Evolutionary conservation across 805 yeast species (phyloP).

Genomic region (Yarrowia sp.): DNA sequence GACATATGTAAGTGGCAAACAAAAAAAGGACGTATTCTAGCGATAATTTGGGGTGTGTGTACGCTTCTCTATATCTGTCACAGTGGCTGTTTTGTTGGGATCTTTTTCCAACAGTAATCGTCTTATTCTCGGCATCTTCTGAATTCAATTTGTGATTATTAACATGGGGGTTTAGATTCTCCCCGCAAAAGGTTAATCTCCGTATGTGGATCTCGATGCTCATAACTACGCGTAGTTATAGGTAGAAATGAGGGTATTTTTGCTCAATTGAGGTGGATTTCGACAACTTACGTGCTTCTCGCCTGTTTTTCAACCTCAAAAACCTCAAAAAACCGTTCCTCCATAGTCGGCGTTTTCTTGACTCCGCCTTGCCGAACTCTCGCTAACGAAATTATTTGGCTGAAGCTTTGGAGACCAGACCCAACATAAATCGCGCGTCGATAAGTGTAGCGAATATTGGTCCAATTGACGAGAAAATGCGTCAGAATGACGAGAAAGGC

Average conservation of each 20-base stretch:
- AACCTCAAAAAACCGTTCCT: too few species aligned
- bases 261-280: too few species aligned
- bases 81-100: too few species aligned
- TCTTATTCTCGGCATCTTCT: not conserved
- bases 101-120: not conserved
- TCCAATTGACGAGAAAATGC: not conserved
- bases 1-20: too few species aligned
- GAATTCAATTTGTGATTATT: not conserved
- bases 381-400: not conserved
- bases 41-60: too few species aligned
- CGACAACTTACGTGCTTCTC: too few species aligned
- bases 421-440: not conserved
- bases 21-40: too few species aligned
- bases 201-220: not conserved
- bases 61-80: too few species aligned
- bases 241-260: not conserved
- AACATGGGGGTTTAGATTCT: not conserved
- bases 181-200: constrained; percentile 13
- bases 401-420: not conserved
- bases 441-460: not conserved
- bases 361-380: not conserved
- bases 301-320: too few species aligned
- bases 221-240: too few species aligned
- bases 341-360: too few species aligned
- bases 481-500: too few species aligned